phyloP scores from a whole-genome alignment of 352 stramenopile genomes.

The Globisporangium iwayamae region DNA sequence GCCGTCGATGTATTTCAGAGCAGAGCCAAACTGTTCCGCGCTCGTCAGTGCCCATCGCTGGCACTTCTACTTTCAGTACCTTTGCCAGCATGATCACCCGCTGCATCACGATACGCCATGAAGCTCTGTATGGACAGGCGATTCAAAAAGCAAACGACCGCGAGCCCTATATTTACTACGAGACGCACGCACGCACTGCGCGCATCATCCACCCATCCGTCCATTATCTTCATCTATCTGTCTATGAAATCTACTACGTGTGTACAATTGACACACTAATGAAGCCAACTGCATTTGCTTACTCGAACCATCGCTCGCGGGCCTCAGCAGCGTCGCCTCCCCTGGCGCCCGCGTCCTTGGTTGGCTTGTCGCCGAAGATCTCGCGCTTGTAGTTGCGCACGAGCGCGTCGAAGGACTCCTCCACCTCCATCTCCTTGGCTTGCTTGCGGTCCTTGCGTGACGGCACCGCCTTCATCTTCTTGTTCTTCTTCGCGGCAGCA shows the following conservation, averaged over 20 bases:
- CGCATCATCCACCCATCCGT: constrained; percentile 6
- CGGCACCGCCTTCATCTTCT: constrained; percentile 30
- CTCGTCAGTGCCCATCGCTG: background rate
- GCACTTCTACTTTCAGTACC: background rate
- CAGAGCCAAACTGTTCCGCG: background rate
- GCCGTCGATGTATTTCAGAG: background rate
- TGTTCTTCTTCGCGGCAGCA: constrained; percentile 14
- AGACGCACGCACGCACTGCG: constrained; percentile 2
- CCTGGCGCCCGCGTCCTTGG: constrained; percentile 6
- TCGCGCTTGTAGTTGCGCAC: constrained; percentile 84
- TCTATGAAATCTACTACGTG: constrained; percentile 13
- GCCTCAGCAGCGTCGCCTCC: constrained; percentile 9
- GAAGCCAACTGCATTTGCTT: constrained; percentile 3
- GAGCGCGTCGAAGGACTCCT: constrained; percentile 75
- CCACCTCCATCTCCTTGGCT: constrained; percentile 40
- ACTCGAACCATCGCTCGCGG: constrained; percentile 72
- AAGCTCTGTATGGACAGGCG: background rate
- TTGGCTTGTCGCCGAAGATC: constrained; percentile 53
- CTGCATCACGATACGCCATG: background rate
- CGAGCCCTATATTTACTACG: constrained; percentile 17
- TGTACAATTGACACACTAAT: too few species aligned
- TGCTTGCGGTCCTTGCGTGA: constrained; percentile 76
- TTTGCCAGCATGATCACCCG: too few species aligned
- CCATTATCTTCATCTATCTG: constrained; percentile 9
- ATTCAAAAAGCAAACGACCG: background rate